Percentiles rank a stretch among this genome's conserved stretches.
Conservation (phyloP, 2,329 filamentous ascomycete species). For the Tricladium varicosporioides region DNA sequence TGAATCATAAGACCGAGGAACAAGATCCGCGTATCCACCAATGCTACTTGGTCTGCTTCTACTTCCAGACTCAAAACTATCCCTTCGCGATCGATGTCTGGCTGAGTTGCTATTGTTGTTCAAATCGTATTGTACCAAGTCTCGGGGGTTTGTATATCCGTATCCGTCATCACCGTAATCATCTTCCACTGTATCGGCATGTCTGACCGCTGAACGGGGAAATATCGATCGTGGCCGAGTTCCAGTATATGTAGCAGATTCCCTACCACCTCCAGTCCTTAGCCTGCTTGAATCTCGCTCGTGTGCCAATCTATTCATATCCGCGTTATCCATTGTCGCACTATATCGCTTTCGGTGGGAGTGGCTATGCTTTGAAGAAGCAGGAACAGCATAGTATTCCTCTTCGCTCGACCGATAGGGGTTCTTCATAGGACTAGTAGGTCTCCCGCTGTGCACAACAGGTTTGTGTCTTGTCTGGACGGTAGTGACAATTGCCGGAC, state of each 20-base stretch:
- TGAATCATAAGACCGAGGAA: slow-evolving; percentile 38
- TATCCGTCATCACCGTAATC: slow-evolving; percentile 60
- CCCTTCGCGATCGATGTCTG: slow-evolving; percentile 43
- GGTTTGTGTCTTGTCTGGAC: slow-evolving; percentile 37
- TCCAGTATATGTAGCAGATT: slow-evolving; percentile 22
- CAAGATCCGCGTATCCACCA: slow-evolving; percentile 28
- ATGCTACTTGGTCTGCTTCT: slow-evolving; percentile 30
- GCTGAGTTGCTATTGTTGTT: slow-evolving; percentile 44
- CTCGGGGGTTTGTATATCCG: slow-evolving; percentile 62
- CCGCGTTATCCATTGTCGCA: slow-evolving; percentile 49
- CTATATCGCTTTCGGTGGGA: slow-evolving; percentile 42
- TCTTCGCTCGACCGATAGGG: slow-evolving; percentile 53
- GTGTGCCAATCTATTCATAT: slow-evolving; percentile 32
- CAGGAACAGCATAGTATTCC: slow-evolving; percentile 55
- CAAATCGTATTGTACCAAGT: slow-evolving; percentile 60
- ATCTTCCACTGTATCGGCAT: slow-evolving; percentile 41
- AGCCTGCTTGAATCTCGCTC: slow-evolving; percentile 24
- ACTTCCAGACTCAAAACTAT: slow-evolving; percentile 52
- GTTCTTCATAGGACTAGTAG: slow-evolving; percentile 52
- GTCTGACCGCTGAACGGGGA: slow-evolving; percentile 34
- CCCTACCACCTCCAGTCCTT: slow-evolving; percentile 22
- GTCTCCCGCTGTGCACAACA: slow-evolving; percentile 30
- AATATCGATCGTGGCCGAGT: slow-evolving; percentile 24
- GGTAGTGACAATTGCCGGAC: slow-evolving; percentile 55
- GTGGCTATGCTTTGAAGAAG: slow-evolving; percentile 50